Percentiles rank a stretch among this genome's conserved stretches.
These are phyloP conservation scores for Zygnema circumcarinatum DNA, from an alignment of 139 green algal genomes.

Conservation along the genomic window DNA sequence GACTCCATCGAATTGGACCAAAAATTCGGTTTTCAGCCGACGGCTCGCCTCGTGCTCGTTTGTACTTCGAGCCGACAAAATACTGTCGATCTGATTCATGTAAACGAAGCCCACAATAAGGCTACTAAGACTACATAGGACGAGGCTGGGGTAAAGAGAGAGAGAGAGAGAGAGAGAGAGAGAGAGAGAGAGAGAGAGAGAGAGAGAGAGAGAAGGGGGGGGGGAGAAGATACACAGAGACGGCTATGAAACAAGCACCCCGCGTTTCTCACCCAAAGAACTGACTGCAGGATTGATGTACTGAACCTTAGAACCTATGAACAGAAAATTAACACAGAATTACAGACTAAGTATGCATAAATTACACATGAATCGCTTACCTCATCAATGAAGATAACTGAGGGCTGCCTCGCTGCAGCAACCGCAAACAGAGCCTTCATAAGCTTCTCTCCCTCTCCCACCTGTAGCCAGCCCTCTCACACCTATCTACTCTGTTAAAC, in stretches of 20 bases:
- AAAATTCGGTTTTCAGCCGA: conserved; percentile 96
- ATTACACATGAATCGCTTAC: no score
- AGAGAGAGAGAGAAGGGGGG: background rate
- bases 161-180: background rate
- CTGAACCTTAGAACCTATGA: no score
- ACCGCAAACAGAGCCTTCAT: conserved; percentile 93
- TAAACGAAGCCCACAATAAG: no score
- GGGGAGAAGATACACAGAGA: background rate
- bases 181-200: background rate
- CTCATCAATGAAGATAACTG: conserved; percentile 99
- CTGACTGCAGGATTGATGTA: no score
- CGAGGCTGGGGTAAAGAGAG: background rate
- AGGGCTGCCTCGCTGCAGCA: conserved; percentile 79
- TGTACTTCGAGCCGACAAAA: conserved; percentile 80
- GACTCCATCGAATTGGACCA: conserved; percentile 93
- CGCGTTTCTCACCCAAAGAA: background rate
- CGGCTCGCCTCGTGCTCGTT: conserved; percentile 94
- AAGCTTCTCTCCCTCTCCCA: conserved; percentile 95
- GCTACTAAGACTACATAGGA: no score
- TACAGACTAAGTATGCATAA: no score
- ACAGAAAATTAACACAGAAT: no score
- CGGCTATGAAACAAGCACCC: background rate
- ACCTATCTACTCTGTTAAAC: background rate
- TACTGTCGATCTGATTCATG: conserved; percentile 59
- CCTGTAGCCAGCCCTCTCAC: background rate